Conservation (phyloP, 345 rosid species). For the Camelina sativa region DNA sequence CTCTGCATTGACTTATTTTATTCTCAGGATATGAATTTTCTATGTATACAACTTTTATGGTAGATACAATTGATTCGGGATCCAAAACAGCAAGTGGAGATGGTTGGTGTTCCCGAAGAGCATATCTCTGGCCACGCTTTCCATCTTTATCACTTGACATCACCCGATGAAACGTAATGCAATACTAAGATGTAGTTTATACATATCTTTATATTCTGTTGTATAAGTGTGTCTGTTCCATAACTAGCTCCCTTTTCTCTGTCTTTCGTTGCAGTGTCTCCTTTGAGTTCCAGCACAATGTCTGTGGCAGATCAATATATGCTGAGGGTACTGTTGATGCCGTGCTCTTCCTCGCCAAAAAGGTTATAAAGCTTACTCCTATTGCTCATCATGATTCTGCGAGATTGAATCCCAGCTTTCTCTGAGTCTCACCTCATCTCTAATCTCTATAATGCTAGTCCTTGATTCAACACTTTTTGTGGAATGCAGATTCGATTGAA, state of each 20-base stretch:
- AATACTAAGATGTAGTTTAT: conserved; percentile 19
- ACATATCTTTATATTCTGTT: neutral
- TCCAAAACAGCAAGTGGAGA: conserved; percentile 76
- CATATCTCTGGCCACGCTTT: conserved; percentile 88
- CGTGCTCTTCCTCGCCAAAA: conserved; percentile 81
- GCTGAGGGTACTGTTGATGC: conserved; percentile 97
- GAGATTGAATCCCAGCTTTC: neutral
- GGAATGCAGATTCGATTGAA: conserved; percentile 61
- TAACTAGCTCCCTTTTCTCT: conserved; percentile 5
- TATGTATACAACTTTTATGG: conserved; percentile 21
- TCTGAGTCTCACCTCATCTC: neutral
- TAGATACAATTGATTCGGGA: conserved; percentile 89
- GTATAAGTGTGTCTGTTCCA: conserved; percentile 1
- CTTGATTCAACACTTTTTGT: conserved; percentile 12
- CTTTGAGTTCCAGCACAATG: conserved; percentile 97
- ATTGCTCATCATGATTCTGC: neutral
- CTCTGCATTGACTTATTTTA: neutral
- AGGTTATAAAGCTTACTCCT: conserved; percentile 51
- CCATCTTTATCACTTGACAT: conserved; percentile 86
- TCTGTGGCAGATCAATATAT: conserved; percentile 91
- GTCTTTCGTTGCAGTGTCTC: conserved; percentile 64
- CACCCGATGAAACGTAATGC: conserved; percentile 85
- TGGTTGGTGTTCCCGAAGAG: conserved; percentile 94
- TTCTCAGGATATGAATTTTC: neutral
- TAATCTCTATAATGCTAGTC: neutral